Evolutionary conservation across 2,329 filamentous ascomycete species (phyloP).

Genomic region (Calonectria montana): DNA sequence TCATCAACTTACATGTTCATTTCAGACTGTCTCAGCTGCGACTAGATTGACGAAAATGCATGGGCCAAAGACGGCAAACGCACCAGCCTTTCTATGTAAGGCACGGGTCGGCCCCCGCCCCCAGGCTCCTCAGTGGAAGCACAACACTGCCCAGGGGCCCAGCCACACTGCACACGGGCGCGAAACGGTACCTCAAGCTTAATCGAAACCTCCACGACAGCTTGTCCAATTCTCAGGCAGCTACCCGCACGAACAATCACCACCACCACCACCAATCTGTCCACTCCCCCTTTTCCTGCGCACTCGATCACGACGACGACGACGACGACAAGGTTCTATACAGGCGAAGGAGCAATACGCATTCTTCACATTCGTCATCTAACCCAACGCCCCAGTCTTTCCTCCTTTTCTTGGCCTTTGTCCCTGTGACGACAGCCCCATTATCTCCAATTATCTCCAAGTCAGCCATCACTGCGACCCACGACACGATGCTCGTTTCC

Average conservation of each 20-base stretch:
- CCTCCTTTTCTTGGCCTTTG: background rate
- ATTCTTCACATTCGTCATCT: background rate
- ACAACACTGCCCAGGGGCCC: slow-evolving; percentile 3
- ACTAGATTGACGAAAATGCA: background rate
- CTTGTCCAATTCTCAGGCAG: slow-evolving; percentile 25
- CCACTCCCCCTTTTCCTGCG: background rate
- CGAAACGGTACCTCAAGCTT: slow-evolving; percentile 17
- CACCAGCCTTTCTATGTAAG: background rate
- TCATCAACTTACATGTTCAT: background rate
- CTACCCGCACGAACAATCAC: slow-evolving; percentile 8
- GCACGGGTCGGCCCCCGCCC: background rate
- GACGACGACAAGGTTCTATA: background rate
- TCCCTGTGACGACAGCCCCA: background rate
- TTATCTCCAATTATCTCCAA: slow-evolving; percentile 9
- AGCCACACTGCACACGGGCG: slow-evolving; percentile 1
- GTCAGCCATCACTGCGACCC: slow-evolving; percentile 26
- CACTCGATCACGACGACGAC: background rate
- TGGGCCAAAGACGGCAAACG: background rate
- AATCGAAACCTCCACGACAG: slow-evolving; percentile 27
- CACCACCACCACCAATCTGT: background rate
- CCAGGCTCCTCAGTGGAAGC: background rate
- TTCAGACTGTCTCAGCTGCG: background rate
- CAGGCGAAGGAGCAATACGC: background rate
- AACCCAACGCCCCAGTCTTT: background rate
- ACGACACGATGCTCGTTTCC: slow-evolving; percentile 85